Base-by-base conservation (phyloP, 2,329 filamentous ascomycete genomes). In the Botrytis cinerea region DNA sequence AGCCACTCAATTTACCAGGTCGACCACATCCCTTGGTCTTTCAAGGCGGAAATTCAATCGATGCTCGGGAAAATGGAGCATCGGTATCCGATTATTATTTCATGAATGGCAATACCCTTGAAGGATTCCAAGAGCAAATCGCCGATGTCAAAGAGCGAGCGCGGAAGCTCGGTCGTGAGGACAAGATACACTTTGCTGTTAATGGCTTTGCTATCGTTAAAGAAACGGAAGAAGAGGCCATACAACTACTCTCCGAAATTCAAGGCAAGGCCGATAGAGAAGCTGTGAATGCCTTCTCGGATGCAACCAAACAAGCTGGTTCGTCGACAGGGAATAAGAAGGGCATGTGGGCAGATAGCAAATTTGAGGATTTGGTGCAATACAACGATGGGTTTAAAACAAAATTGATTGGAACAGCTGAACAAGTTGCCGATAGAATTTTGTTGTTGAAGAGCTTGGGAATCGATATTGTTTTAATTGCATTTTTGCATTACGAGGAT, bases 331-430 rank as follows among this genome's bases (percentile, higher is more conserved):
- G 75, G 0, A 84, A 85, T 70, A 86, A 85, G 78, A 83, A 82
- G 63, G 86, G 85, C 60, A 88, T 87, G 86, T 87, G 86, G 86
- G 85, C 86, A 12, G 81, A 86, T 64, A 84, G 82, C 76, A 85
- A 85, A 75, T 84, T 87, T 59, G 84, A 87, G 68, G 86, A 88
- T 76, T 76, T 87, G 71, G 84, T 87, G 45, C 86, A 87, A 80
- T 87, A 87, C 75, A 87, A 87, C 63, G 86, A 87, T 77, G 86
- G 86, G 2, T 88, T 87, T 80, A 87, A 87, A 81, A 87, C 86
- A 5, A 87, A 86, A 78, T 77, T 87, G 40, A 86, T 87, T 61
- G 85, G 86, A 0, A 87, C 86, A 0, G 85, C 84, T 74, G 84
- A 86, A 77, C 85, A 87, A 78, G 84, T 87, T 67, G 85, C 84